Conservation (phyloP, 805 yeast species). For the Maudiozyma bulderi region DNA sequence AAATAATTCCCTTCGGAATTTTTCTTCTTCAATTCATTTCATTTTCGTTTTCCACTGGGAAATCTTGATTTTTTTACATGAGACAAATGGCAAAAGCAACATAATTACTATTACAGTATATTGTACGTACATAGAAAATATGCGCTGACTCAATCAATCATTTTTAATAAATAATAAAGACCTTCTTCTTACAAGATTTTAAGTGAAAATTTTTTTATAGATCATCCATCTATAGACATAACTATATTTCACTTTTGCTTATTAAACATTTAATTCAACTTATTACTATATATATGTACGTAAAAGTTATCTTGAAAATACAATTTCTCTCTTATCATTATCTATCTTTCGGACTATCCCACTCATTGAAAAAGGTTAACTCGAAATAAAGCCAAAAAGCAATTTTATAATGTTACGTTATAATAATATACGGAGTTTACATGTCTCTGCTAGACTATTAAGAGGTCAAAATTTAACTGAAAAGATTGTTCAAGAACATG, state of each 20-base stretch:
- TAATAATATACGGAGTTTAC: conserved; percentile 14
- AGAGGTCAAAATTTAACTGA: conserved; percentile 78
- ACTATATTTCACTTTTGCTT: not conserved
- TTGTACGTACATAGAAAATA: too few relatives aligned
- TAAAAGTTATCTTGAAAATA: not conserved
- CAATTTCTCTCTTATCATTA: not conserved
- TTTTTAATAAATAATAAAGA: too few relatives aligned
- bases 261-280: not conserved
- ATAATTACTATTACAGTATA: too few relatives aligned
- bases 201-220: too few relatives aligned
- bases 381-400: not conserved
- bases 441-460: conserved; percentile 10
- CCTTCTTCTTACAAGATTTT: too few relatives aligned
- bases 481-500: conserved; percentile 87
- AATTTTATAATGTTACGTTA: conserved; percentile 16
- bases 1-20: too few relatives aligned
- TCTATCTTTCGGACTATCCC: not conserved
- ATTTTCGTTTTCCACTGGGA: too few relatives aligned
- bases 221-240: not conserved
- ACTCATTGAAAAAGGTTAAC: not conserved
- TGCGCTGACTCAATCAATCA: too few relatives aligned
- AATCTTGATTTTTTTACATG: too few relatives aligned
- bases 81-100: too few relatives aligned
- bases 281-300: not conserved
- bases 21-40: too few relatives aligned